Conservation (phyloP, 2,329 filamentous ascomycete species). For the Fusarium domesticum region DNA sequence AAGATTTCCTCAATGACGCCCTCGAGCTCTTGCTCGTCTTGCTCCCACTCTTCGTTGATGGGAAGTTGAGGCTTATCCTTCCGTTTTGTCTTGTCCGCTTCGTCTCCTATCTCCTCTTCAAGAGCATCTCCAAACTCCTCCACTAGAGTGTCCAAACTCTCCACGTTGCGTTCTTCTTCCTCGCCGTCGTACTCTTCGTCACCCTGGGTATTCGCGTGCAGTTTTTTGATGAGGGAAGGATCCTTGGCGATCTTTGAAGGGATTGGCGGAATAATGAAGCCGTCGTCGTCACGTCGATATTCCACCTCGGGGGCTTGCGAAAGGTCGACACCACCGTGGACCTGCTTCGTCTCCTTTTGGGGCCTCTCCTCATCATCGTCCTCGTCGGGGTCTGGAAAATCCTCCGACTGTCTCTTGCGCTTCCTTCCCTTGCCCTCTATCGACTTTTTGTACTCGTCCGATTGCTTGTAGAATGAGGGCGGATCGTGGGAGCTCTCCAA, state of each 20-base stretch:
- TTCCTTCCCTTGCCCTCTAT: slow-evolving; percentile 48
- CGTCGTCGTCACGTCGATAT: slow-evolving; percentile 60
- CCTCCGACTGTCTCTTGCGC: slow-evolving; percentile 41
- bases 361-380: slow-evolving; percentile 10
- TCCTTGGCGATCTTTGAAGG: slow-evolving; percentile 41
- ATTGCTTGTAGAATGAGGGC: slow-evolving; percentile 72
- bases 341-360: slow-evolving; percentile 14
- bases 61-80: slow-evolving; percentile 46
- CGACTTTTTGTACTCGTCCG: slow-evolving; percentile 56
- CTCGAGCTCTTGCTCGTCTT: slow-evolving; percentile 63
- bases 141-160: slow-evolving; percentile 41
- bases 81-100: slow-evolving; percentile 13
- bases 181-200: slow-evolving; percentile 11
- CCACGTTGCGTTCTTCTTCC: slow-evolving; percentile 23
- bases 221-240: slow-evolving; percentile 24
- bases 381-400: slow-evolving; percentile 27
- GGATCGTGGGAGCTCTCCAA: slow-evolving; percentile 75
- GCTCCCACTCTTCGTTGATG: slow-evolving; percentile 61
- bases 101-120: slow-evolving; percentile 23
- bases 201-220: slow-evolving; percentile 12
- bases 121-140: slow-evolving; percentile 44
- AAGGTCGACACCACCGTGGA: slow-evolving; percentile 35
- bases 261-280: slow-evolving; percentile 61
- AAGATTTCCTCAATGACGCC: slow-evolving; percentile 69
- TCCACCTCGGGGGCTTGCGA: slow-evolving; percentile 35